Conservation (phyloP, 441 rosid genomes). For the Geranium incanum region DNA sequence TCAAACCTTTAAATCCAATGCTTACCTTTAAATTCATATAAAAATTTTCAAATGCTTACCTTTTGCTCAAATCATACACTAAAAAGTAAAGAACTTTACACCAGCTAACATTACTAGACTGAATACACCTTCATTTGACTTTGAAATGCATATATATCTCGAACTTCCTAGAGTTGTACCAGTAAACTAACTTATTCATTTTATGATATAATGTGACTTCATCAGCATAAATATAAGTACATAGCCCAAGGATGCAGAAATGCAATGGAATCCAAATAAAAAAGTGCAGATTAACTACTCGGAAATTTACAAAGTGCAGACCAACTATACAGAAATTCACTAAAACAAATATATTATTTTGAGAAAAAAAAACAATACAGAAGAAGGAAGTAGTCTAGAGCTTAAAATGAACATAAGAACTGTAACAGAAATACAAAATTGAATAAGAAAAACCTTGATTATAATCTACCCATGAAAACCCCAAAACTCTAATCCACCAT, state of each 20-base stretch:
- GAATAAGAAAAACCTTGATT: not conserved
- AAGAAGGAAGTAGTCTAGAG: slow-evolving; percentile 16
- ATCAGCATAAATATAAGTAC: not conserved
- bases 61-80: not conserved
- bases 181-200: slow-evolving; percentile 10
- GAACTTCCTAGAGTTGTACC: slow-evolving; percentile 8
- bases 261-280: slow-evolving; percentile 18
- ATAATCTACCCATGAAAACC: slow-evolving; percentile 8
- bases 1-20: no score
- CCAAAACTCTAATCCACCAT: slow-evolving; percentile 16
- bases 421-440: not conserved
- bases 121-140: slow-evolving; percentile 17
- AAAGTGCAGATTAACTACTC: slow-evolving; percentile 21
- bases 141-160: slow-evolving; percentile 6
- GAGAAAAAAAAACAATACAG: not conserved
- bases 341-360: slow-evolving; percentile 12
- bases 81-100: not conserved
- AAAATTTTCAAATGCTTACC: no score
- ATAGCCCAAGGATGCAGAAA: slow-evolving; percentile 17
- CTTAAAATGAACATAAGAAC: slow-evolving; percentile 14
- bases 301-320: slow-evolving; percentile 25
- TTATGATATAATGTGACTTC: slow-evolving; percentile 12
- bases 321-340: no score
- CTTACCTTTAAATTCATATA: no score
- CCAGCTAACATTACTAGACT: slow-evolving; percentile 5